Percentiles rank a stretch among this genome's conserved stretches.
These are phyloP conservation scores for Geotrichum aggregatum DNA, from an alignment of 1,139 yeast genomes.

Conservation along the genomic window DNA sequence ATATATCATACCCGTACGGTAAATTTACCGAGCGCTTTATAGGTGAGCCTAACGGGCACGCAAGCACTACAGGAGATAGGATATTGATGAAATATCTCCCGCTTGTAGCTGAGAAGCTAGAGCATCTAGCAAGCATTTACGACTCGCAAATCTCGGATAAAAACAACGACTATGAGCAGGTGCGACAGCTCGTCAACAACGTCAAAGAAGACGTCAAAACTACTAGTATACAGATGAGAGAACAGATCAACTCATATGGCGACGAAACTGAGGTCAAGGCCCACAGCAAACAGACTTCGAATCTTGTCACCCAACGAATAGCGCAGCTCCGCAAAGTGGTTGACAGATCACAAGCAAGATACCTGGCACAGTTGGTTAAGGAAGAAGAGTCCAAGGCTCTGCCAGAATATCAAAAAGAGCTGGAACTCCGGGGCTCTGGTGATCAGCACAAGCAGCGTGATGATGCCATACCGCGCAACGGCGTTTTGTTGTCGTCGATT, in stretches of 20 bases:
- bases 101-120: slow-evolving; percentile 46
- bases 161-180: slow-evolving; percentile 47
- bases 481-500: too few relatives aligned
- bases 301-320: slow-evolving; percentile 31
- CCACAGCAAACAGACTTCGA: slow-evolving; percentile 33
- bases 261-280: slow-evolving; percentile 26
- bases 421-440: neutral
- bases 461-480: neutral
- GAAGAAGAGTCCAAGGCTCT: slow-evolving; percentile 45
- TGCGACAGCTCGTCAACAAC: slow-evolving; percentile 41
- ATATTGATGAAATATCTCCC: slow-evolving; percentile 36
- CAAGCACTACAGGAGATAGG: slow-evolving; percentile 13
- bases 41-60: neutral
- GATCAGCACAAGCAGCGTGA: neutral
- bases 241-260: slow-evolving; percentile 34
- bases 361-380: slow-evolving; percentile 48
- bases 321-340: slow-evolving; percentile 43
- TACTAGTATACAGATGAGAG: slow-evolving; percentile 35
- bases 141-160: slow-evolving; percentile 51
- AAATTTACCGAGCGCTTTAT: neutral
- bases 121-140: slow-evolving; percentile 53
- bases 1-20: neutral
- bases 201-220: slow-evolving; percentile 43
- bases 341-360: slow-evolving; percentile 55
- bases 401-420: slow-evolving; percentile 29